Evolutionary conservation across 1,284 basidiomycete genomes (phyloP), one percentile per base, ranked within the genome.

Genomic region (Stereum hirsutum): DNA sequence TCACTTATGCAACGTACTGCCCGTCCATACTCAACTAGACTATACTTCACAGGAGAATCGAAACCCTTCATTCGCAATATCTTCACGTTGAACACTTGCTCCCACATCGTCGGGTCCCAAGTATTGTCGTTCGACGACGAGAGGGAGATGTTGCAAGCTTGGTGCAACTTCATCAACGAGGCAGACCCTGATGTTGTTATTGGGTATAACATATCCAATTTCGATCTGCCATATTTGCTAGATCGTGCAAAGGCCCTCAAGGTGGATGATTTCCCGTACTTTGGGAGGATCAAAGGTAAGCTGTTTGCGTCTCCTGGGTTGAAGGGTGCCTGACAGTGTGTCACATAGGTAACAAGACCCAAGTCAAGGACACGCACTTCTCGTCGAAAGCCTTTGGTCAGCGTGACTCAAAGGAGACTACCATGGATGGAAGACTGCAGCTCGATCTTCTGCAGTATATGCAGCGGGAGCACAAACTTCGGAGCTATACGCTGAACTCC

Each of bases 331-430:
- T 44, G 26, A 40, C 30, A 20, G 7, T 45, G 11, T 37, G 6
- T 27, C 14, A 14, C 15, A 8, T 49, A 94, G 92, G 75, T 49
- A 57, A 74, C 32, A 84, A 77, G 59, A 81, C 89, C 0, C 81
- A 85, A 55, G 75, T 80, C 33, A 94, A 92, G 59, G 89, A 87
- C 44, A 91, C 93, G 0, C 93, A 97, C 59, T 97, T 97, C 62
- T 94, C 90, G 3, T 96, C 92, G 0, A 95, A 92, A 59, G 93
- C 94, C 0, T 96, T 92, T 54, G 94, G 93, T 15, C 89, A 92
- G 52, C 85, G 94, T 35, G 91, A 95, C 59, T 94, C 91, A 0
- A 97, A 96, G 57, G 90, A 93, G 39, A 93, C 93, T 0, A 67
- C 71, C 8, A 75, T 97, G 28, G 88, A 95, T 50, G 94, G 93